phyloP scores from a whole-genome alignment of 208 protist species.

The Leishmania lainsoni region DNA sequence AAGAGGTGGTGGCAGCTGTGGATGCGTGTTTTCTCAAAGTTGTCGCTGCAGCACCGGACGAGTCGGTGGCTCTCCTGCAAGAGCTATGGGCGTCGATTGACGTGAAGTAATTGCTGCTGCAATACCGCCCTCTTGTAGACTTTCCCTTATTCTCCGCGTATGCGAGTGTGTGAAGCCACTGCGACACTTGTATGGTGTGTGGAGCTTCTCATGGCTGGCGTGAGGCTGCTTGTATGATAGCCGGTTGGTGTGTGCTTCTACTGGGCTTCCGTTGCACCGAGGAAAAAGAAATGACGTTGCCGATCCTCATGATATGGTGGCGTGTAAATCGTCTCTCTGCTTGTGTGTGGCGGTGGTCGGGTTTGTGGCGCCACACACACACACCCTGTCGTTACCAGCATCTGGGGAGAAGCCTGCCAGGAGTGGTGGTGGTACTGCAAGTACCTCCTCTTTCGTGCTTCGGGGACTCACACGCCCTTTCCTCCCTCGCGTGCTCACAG shows the following conservation, averaged over 20 bases:
- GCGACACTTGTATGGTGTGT: background rate
- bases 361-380: background rate
- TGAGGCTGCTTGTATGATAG: background rate
- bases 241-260: background rate
- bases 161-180: background rate
- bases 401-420: background rate
- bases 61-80: conserved; percentile 1
- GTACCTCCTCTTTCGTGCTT: background rate
- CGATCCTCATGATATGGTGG: background rate
- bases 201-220: background rate
- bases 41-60: conserved; percentile 4
- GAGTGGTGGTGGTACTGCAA: background rate
- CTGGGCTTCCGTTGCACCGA: background rate
- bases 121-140: background rate
- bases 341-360: background rate
- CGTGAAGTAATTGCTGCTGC: background rate
- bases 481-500: background rate
- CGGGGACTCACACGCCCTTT: background rate
- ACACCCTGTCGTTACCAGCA: background rate
- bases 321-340: background rate
- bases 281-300: background rate
- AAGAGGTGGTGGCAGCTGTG: background rate
- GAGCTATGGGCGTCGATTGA: conserved; percentile 14
- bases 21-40: conserved; percentile 11
- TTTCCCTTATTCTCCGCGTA: background rate